Evolutionary conservation across 2,329 filamentous ascomycete species (phyloP).

Genomic region (Verruconis gallopava): DNA sequence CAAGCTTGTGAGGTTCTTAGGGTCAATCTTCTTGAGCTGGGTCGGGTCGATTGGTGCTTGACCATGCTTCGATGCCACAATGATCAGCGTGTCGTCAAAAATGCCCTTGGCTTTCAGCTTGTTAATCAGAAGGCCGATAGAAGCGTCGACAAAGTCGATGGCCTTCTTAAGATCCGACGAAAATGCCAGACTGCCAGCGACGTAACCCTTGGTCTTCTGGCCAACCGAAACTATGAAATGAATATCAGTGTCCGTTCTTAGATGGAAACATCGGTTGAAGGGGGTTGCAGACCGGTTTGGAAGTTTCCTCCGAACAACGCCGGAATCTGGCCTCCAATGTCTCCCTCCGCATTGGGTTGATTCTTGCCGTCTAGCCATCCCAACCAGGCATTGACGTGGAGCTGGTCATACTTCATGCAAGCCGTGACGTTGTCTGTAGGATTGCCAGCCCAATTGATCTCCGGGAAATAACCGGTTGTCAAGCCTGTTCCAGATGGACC

Average conservation of each 20-base stretch:
- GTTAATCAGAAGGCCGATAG: conserved; percentile 16
- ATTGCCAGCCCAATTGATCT: conserved; percentile 15
- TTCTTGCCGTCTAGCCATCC: conserved; percentile 16
- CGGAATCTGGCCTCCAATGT: conserved; percentile 11
- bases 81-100: conserved; percentile 18
- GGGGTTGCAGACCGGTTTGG: no score
- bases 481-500: conserved; percentile 19
- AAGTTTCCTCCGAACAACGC: conserved; percentile 21
- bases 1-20: conserved; percentile 11
- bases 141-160: conserved; percentile 19
- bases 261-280: neutral
- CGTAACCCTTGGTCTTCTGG: conserved; percentile 19
- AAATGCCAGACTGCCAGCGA: conserved; percentile 10
- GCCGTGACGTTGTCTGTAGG: conserved; percentile 13
- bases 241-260: neutral
- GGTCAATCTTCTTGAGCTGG: conserved; percentile 15
- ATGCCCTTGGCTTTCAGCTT: conserved; percentile 17
- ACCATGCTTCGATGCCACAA: conserved; percentile 19
- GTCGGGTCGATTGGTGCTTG: conserved; percentile 19
- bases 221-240: conserved; percentile 16
- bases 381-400: conserved; percentile 19
- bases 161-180: conserved; percentile 15
- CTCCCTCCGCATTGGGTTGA: conserved; percentile 13
- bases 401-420: conserved; percentile 17
- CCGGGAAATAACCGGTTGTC: conserved; percentile 21